Evolutionary conservation across 106 monocot genomes (phyloP).

Genomic region (Dactylorhiza incarnata): DNA sequence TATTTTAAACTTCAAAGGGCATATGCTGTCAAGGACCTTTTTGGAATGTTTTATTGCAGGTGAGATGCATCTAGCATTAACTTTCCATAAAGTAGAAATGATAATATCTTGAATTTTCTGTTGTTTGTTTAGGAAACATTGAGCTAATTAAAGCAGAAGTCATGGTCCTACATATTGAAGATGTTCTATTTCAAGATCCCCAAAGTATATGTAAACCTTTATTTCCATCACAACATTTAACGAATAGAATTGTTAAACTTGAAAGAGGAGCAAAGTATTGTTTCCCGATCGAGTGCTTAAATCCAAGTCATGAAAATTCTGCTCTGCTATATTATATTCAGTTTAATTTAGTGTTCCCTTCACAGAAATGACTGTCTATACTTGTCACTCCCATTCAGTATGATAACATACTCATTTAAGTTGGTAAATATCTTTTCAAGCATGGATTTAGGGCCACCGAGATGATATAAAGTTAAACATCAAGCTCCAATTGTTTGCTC

Average conservation of each 20-base stretch:
- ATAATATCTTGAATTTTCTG: conserved; percentile 5
- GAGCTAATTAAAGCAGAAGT: conserved; percentile 55
- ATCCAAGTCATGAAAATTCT: conserved; percentile 79
- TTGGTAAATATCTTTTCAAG: neutral
- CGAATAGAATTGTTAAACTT: conserved; percentile 85
- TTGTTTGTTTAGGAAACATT: conserved; percentile 59
- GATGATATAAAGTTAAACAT: conserved; percentile 77
- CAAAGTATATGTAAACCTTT: conserved; percentile 49
- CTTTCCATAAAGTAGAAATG: neutral
- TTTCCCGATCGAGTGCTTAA: conserved; percentile 51
- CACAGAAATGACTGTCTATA: too few relatives aligned
- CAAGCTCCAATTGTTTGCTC: conserved; percentile 69
- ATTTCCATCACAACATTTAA: conserved; percentile 70
- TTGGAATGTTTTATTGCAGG: conserved; percentile 74
- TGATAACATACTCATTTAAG: neutral
- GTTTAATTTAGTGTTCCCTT: conserved; percentile 21
- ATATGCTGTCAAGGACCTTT: conserved; percentile 64
- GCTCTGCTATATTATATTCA: conserved; percentile 86
- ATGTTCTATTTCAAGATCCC: conserved; percentile 46
- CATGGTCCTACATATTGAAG: conserved; percentile 50
- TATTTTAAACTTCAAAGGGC: conserved; percentile 45
- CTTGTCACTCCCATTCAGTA: neutral
- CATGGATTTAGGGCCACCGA: conserved; percentile 59
- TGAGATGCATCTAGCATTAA: conserved; percentile 14
- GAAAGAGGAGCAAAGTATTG: conserved; percentile 52